Conservation (phyloP, 2,329 filamentous ascomycete genomes). For the Cladophialophora yegresii region DNA sequence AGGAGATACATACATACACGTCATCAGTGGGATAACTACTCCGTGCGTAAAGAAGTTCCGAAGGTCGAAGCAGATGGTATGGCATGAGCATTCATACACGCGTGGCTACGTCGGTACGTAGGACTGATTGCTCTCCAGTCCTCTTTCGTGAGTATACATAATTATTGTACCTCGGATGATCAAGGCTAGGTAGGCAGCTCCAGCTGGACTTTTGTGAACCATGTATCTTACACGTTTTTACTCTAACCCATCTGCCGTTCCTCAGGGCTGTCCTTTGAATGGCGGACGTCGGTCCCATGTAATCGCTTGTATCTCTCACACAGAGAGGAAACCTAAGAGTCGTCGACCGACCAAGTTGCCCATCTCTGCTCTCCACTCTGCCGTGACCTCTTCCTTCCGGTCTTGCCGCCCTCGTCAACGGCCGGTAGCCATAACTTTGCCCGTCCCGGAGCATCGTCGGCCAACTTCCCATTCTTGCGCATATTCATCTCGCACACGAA, state of each 20-base stretch:
- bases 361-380: conserved; percentile 10
- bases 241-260: neutral
- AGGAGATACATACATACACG: too few species aligned
- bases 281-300: neutral
- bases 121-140: neutral
- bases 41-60: too few species aligned
- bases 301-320: neutral
- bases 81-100: too few species aligned
- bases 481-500: conserved; percentile 70
- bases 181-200: neutral
- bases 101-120: too few species aligned
- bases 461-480: conserved; percentile 63
- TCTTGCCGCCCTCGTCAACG: conserved; percentile 42
- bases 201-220: neutral
- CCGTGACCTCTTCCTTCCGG: conserved; percentile 1
- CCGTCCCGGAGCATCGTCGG: conserved; percentile 55
- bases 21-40: too few species aligned
- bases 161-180: neutral
- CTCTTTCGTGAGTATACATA: neutral
- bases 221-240: neutral
- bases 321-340: conserved; percentile 19
- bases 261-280: neutral
- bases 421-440: conserved; percentile 64
- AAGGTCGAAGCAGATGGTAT: too few species aligned
- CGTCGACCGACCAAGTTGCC: conserved; percentile 24